Evolutionary conservation across 371 early-diverging fungal genomes (phyloP), one percentile per base, ranked within the genome.

Genomic region (Rhizomucor miehei): DNA sequence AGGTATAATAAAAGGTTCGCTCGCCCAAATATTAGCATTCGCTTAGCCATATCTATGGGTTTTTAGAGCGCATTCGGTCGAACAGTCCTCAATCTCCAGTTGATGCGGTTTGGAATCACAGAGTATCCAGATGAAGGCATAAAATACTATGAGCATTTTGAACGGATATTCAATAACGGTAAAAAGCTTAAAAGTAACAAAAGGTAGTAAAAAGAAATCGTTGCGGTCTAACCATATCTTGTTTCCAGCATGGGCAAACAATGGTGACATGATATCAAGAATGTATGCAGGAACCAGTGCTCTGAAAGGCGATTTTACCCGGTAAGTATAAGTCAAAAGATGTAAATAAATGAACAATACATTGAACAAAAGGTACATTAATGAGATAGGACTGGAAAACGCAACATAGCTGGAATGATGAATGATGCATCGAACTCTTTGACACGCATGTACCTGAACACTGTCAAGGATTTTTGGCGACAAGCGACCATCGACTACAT

Each of bases 41-140:
- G 21, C 9, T 44, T 20, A 44, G 25, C 29, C 14, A n/a, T 12
- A 14, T 10, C 3, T 21, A 11, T 17, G 6, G 38, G 17, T 41
- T 21, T 38, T 52, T 62, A 99, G 77, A 89, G 89, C 44, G 90
- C 92, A 8, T 73, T 98, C 54, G 94, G 91, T 6, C 79, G 93
- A 16, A 68, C 72, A 29, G 66, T 88, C 3, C 69, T 94, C 29
- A 82, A 82, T 41, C 54, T 75, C 24, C 90, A 92, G 62, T 60
- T 92, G 20, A 84, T 85, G 60, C 82, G 84, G 0, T 62, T 84
- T 17, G 88, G 85, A 20, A 84, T 86, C 14, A 71, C 81, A 0
- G 76, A 82, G 21, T 80, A 73, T 56, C 85, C 86, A 5, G 86
- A 85, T 45, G 60, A 73, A 56, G 86, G 85, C 19, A 67, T 86